Base-by-base conservation (phyloP, 345 rosid genomes). In the Salix caprea region DNA sequence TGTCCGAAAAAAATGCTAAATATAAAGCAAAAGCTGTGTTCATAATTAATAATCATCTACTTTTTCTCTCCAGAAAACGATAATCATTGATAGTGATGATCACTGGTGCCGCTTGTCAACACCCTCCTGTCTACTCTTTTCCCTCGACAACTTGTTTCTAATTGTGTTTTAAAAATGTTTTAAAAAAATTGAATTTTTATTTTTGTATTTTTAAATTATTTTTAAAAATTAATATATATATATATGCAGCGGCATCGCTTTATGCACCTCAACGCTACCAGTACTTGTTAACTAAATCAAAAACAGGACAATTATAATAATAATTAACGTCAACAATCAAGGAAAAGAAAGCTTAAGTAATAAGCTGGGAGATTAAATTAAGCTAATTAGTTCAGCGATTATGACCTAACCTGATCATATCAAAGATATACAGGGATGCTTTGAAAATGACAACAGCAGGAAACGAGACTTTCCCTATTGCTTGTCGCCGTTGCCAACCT, bases 141-240 rank as follows among this genome's bases (percentile, higher is more conserved):
- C 0, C 46, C 9, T 36, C 3, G 0, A 4, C 0, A 4, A 4
- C 5, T 34, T 5, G 36, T 34, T 34, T 32, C 0, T 32, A 2
- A 2, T 2, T 0, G 6, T 4, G 0, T 4, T 34, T 34, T 34
- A 34, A 34, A 34, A 34, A 34, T 34, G 4, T 34, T 34, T 32
- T 0, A 32, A 32, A 32, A 32, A 32, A 32, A 0, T 30, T 30
- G 3, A 30, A 30, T 2, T 30, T 30, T 30, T 30, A 0, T 30
- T 28, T n/a, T n/a, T n/a, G n/a, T n/a, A n/a, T n/a, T n/a, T 2
- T 30, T 30, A 30, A 30, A 30, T 30, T 2, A 30, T 30, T 30
- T 30, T 30, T 3, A 2, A n/a, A 1, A 36, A 1, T 30, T 30
- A 30, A 30, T 30, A 30, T 30, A 30, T 2, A 30, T 2, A 30